Percentiles rank a stretch among this genome's conserved stretches.
These are phyloP conservation scores for Euphorbia tirucalli DNA, from an alignment of 345 rosid genomes.

Conservation along the genomic window DNA sequence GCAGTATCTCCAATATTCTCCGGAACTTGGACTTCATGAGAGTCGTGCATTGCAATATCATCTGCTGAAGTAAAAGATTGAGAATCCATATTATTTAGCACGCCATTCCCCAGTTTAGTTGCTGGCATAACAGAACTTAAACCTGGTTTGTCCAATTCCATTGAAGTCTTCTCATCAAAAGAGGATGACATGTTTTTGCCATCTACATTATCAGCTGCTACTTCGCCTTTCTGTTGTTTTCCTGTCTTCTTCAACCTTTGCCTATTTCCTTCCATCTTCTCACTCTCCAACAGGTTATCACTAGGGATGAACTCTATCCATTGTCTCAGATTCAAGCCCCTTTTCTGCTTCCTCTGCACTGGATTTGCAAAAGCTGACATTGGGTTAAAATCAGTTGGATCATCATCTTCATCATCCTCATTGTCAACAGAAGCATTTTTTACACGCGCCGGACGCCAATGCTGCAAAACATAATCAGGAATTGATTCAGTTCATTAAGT, in stretches of 20 bases:
- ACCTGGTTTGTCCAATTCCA: conserved; percentile 32
- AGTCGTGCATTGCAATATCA: conserved; percentile 30
- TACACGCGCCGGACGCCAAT: conserved; percentile 45
- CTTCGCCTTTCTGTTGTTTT: conserved; percentile 19
- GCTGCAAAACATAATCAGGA: conserved; percentile 42
- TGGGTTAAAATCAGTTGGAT: conserved; percentile 30
- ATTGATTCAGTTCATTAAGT: conserved; percentile 18
- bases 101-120: conserved; percentile 13
- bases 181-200: no score
- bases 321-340: conserved; percentile 43
- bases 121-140: conserved; percentile 15
- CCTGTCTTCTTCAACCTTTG: conserved; percentile 16
- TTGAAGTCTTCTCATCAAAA: conserved; percentile 22
- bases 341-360: conserved; percentile 66
- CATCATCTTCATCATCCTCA: conserved; percentile 32
- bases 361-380: conserved; percentile 63
- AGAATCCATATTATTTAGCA: conserved; percentile 16
- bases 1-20: no score
- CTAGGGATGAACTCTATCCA: conserved; percentile 47
- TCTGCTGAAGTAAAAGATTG: conserved; percentile 8
- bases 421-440: conserved; percentile 27
- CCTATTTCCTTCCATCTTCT: conserved; percentile 14
- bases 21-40: conserved; percentile 6
- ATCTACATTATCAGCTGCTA: conserved; percentile 5
- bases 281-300: conserved; percentile 21